Conservation (phyloP, 345 rosid species). For the Trapa incisa region DNA sequence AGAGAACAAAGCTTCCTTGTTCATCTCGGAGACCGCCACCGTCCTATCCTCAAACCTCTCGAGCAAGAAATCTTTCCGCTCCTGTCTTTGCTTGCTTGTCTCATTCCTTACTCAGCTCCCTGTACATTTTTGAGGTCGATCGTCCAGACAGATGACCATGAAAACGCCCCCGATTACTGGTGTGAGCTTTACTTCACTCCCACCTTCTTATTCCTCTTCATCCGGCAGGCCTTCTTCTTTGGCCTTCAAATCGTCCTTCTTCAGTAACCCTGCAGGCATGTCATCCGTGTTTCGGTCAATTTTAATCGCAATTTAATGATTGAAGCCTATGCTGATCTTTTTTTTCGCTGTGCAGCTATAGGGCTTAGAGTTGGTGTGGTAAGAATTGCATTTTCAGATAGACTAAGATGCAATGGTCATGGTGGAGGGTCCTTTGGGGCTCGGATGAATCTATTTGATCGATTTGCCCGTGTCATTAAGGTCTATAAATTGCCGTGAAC, state of each 20-base stretch:
- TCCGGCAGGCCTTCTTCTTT: slow-evolving; percentile 9
- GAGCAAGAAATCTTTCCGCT: neutral
- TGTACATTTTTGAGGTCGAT: neutral
- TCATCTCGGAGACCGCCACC: neutral
- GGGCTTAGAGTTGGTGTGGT: slow-evolving; percentile 21
- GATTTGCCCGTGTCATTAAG: slow-evolving; percentile 63
- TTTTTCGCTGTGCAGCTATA: neutral
- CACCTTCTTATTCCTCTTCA: slow-evolving; percentile 7
- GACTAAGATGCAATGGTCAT: slow-evolving; percentile 31
- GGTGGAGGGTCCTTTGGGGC: slow-evolving; percentile 39
- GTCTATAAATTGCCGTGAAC: slow-evolving; percentile 16
- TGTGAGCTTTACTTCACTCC: slow-evolving; percentile 15
- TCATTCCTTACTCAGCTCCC: neutral
- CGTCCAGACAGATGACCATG: slow-evolving; percentile 20
- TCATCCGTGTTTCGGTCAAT: neutral
- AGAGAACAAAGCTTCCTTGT: neutral
- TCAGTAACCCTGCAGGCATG: slow-evolving; percentile 16
- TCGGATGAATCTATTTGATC: slow-evolving; percentile 57
- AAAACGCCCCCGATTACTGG: slow-evolving; percentile 33
- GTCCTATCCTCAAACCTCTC: neutral
- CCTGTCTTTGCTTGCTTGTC: neutral
- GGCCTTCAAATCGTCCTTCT: slow-evolving; percentile 28
- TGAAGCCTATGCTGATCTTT: neutral
- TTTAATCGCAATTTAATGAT: neutral
- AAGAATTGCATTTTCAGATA: slow-evolving; percentile 24